Conservation (phyloP, 2,329 filamentous ascomycete genomes). For the Ascochyta clinopodiicola region DNA sequence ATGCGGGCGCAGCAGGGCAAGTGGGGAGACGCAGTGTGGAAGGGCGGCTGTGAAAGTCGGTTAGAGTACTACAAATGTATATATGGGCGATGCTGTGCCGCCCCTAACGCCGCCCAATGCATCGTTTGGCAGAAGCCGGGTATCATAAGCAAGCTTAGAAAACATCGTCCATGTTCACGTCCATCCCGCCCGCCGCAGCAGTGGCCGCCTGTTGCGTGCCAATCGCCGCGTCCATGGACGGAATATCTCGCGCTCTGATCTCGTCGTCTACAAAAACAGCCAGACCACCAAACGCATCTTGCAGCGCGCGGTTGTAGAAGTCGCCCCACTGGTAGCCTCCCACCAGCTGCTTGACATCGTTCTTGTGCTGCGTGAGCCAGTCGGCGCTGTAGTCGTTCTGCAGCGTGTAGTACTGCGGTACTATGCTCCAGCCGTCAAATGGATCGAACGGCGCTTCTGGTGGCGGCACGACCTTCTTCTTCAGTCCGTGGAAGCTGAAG, state of each 20-base stretch:
- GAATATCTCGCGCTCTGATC: constrained; percentile 49
- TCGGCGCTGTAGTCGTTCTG: constrained; percentile 75
- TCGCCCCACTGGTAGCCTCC: constrained; percentile 85
- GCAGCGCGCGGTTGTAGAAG: constrained; percentile 80
- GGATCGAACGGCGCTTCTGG: constrained; percentile 84
- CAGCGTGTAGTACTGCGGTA: constrained; percentile 70
- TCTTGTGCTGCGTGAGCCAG: constrained; percentile 71
- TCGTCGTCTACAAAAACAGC: constrained; percentile 89
- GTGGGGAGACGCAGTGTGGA: constrained; percentile 24
- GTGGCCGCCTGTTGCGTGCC: constrained; percentile 51
- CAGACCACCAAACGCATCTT: constrained; percentile 88
- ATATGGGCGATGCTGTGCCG: neutral
- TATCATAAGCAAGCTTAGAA: constrained; percentile 47
- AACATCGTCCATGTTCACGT: constrained; percentile 53
- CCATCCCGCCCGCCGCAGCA: constrained; percentile 66
- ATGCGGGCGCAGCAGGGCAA: constrained; percentile 45
- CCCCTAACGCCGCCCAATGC: constrained; percentile 37
- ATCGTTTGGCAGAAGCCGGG: constrained; percentile 33
- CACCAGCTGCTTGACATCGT: constrained; percentile 70
- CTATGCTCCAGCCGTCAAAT: constrained; percentile 76
- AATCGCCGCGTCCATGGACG: constrained; percentile 38
- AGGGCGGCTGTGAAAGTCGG: constrained; percentile 12
- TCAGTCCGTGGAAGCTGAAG: constrained; percentile 80
- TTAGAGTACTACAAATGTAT: neutral
- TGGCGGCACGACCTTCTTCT: constrained; percentile 65